Evolutionary conservation across 768 basidiomycete species (phyloP), one percentile per base, ranked within the genome.

Genomic region (Clavulina sp.): DNA sequence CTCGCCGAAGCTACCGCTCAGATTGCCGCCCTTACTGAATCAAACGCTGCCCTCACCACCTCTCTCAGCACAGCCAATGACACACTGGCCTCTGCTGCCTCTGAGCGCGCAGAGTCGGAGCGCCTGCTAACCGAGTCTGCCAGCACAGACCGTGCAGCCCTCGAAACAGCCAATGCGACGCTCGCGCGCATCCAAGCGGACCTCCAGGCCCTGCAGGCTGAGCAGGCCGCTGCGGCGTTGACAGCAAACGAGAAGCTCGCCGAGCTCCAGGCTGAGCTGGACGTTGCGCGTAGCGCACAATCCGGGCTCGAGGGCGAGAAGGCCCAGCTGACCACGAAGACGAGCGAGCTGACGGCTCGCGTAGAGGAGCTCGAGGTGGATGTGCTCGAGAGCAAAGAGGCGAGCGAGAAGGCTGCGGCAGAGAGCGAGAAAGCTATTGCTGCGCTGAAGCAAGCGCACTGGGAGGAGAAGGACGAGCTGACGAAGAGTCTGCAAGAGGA

Each of bases 301-400:
- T 13, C 48, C 32, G 48, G n/a, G n/a, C n/a, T n/a, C n/a, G n/a
- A n/a, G n/a, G n/a, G n/a, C n/a, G n/a, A n/a, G n/a, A n/a, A n/a
- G n/a, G n/a, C n/a, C n/a, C n/a, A n/a, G n/a, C n/a, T n/a, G n/a
- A n/a, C n/a, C n/a, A n/a, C n/a, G 2, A 74, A 80, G 58, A 54
- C 84, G 9, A 63, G 61, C 3, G 66, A 65, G 30, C 67, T 85
- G 54, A 77, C 74, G 61, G 69, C 66, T 60, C 84, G 78, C 63
- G 67, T 87, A 3, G 84, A 82, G 0, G 85, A 89, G 59, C 69
- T 86, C 24, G 86, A 89, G 66, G 67, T 89, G 48, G 84, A 88
- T 61, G 72, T 86, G 38, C 63, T 87, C 52, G 85, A 88, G 65
- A 60, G 80, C 54, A 83, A 73, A 62, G 85, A 89, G 61, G 68